Conservation (phyloP, 805 yeast species). For the Saccharomycopsis olivae region DNA sequence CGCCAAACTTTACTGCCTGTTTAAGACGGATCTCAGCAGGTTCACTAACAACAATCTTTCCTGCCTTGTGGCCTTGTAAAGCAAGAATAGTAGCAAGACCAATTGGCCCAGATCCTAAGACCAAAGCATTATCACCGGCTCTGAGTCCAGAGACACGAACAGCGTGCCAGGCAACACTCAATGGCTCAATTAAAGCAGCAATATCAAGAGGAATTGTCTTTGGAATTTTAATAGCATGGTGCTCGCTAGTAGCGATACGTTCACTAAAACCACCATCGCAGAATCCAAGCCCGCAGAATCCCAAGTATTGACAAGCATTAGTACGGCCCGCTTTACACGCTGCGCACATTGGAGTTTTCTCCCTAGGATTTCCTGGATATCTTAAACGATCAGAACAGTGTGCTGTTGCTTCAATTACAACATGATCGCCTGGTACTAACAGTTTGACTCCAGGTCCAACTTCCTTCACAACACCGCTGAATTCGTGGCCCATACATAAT, state of each 20-base stretch:
- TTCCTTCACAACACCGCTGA: conserved; percentile 34
- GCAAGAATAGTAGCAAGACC: conserved; percentile 41
- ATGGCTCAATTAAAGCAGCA: conserved; percentile 48
- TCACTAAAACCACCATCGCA: conserved; percentile 48
- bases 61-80: conserved; percentile 35
- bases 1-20: conserved; percentile 28
- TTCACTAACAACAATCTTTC: conserved; percentile 38
- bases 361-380: conserved; percentile 26
- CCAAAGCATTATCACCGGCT: conserved; percentile 35
- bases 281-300: conserved; percentile 47
- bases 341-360: conserved; percentile 28
- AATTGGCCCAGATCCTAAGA: conserved; percentile 48
- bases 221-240: conserved; percentile 33
- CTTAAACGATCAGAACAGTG: conserved; percentile 41
- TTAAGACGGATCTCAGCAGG: conserved; percentile 35
- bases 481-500: conserved; percentile 45
- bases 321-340: conserved; percentile 41
- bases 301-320: conserved; percentile 40
- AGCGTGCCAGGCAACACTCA: conserved; percentile 54
- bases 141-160: conserved; percentile 30
- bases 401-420: conserved; percentile 52
- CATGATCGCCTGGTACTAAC: conserved; percentile 43
- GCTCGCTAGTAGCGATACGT: conserved; percentile 31
- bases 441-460: conserved; percentile 37
- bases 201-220: conserved; percentile 29